phyloP scores from a whole-genome alignment of 1,284 basidiomycete genomes.

The Xerocomus nothofagi region DNA sequence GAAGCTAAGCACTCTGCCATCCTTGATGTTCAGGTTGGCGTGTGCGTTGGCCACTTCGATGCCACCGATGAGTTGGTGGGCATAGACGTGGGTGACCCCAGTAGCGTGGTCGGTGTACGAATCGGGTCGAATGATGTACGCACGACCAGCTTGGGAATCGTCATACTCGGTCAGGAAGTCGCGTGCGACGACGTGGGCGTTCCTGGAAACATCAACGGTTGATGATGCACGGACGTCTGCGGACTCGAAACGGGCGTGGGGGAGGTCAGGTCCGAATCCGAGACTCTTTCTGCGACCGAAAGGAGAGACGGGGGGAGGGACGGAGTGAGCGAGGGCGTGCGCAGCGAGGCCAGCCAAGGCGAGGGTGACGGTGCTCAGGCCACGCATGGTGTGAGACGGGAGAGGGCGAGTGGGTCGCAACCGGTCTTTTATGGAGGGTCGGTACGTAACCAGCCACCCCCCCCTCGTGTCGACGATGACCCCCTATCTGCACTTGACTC shows the following conservation, averaged over 20 bases:
- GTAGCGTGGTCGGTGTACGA: constrained; percentile 85
- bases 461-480: constrained; percentile 7
- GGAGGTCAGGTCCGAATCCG: constrained; percentile 74
- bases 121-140: constrained; percentile 69
- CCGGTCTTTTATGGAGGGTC: constrained; percentile 13
- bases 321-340: constrained; percentile 31
- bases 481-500: constrained; percentile 11
- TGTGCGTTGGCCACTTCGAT: constrained; percentile 87
- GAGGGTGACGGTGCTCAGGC: constrained; percentile 35
- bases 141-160: constrained; percentile 36
- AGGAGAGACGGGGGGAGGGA: constrained; percentile 16
- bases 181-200: constrained; percentile 61
- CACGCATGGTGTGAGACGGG: constrained; percentile 29
- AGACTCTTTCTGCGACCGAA: constrained; percentile 63
- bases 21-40: constrained; percentile 87
- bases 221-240: constrained; percentile 36
- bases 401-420: not conserved
- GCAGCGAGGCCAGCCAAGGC: constrained; percentile 40
- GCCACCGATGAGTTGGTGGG: constrained; percentile 78
- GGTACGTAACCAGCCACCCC: constrained; percentile 22
- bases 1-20: constrained; percentile 76
- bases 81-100: constrained; percentile 83
- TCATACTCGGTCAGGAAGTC: constrained; percentile 49
- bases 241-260: constrained; percentile 69
- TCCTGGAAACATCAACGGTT: constrained; percentile 36